phyloP scores from a whole-genome alignment of 2,329 filamentous ascomycete species.

The Beauveria sp. region DNA sequence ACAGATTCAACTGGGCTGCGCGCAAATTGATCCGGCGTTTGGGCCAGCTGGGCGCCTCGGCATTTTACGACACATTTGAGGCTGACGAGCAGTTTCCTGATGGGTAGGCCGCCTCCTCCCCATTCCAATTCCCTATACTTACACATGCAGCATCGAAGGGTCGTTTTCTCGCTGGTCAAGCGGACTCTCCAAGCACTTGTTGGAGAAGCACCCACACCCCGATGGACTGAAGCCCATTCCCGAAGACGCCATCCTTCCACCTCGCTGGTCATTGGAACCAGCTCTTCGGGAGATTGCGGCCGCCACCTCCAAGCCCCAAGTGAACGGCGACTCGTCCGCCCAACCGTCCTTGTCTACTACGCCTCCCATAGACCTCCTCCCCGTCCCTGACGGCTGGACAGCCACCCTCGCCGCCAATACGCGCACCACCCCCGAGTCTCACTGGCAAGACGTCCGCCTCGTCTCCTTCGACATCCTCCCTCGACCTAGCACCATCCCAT shows the following conservation, averaged over 20 bases:
- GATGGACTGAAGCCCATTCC: constrained; percentile 61
- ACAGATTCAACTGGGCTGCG: constrained; percentile 85
- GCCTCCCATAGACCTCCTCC: constrained; percentile 33
- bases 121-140: background rate
- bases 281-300: constrained; percentile 14
- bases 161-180: constrained; percentile 72
- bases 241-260: constrained; percentile 64
- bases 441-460: constrained; percentile 92
- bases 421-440: constrained; percentile 63
- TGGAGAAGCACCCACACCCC: constrained; percentile 62
- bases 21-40: constrained; percentile 82
- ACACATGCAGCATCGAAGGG: constrained; percentile 60
- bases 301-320: background rate
- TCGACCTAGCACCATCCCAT: constrained; percentile 8
- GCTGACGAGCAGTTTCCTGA: constrained; percentile 91
- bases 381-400: constrained; percentile 47
- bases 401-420: constrained; percentile 58
- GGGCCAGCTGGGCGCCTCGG: constrained; percentile 70
- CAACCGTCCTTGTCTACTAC: constrained; percentile 14
- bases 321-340: constrained; percentile 10
- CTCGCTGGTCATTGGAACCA: constrained; percentile 48
- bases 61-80: constrained; percentile 73
- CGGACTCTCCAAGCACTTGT: constrained; percentile 57
- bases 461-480: constrained; percentile 50
- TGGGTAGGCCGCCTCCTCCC: constrained; percentile 50